Conservation (phyloP, 2,329 filamentous ascomycete species). For the Fusarium sp. region DNA sequence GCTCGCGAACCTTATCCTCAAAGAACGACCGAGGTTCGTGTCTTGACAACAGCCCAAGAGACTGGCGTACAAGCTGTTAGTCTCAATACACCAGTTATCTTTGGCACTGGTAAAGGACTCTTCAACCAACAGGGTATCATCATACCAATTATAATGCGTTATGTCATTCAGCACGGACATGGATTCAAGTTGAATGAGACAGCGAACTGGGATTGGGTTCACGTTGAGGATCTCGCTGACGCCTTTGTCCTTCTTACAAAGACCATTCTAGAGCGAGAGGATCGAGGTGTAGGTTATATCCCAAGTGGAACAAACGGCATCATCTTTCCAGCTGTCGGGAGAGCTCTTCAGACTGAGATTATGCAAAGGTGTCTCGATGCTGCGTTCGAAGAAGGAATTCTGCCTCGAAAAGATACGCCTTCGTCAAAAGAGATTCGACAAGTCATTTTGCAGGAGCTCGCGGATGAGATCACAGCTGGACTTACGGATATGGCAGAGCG, state of each 20-base stretch:
- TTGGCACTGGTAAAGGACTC: background rate
- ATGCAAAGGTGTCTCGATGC: background rate
- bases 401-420: background rate
- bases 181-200: slow-evolving; percentile 2
- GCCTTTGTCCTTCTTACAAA: background rate
- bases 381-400: background rate
- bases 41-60: background rate
- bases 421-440: background rate
- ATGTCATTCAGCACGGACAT: background rate
- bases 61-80: slow-evolving; percentile 1
- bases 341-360: background rate
- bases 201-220: slow-evolving; percentile 1
- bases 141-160: background rate
- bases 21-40: background rate
- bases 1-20: background rate
- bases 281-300: background rate
- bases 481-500: slow-evolving; percentile 20
- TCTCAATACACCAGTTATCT: background rate
- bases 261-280: background rate
- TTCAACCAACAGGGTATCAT: background rate
- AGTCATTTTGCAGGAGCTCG: slow-evolving; percentile 1
- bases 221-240: background rate
- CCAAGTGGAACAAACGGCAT: background rate
- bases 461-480: slow-evolving; percentile 21
- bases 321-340: background rate